These are phyloP conservation scores for Neopestalotiopsis sp. DNA, from an alignment of 2,329 filamentous ascomycete species.

Conservation along the genomic window DNA sequence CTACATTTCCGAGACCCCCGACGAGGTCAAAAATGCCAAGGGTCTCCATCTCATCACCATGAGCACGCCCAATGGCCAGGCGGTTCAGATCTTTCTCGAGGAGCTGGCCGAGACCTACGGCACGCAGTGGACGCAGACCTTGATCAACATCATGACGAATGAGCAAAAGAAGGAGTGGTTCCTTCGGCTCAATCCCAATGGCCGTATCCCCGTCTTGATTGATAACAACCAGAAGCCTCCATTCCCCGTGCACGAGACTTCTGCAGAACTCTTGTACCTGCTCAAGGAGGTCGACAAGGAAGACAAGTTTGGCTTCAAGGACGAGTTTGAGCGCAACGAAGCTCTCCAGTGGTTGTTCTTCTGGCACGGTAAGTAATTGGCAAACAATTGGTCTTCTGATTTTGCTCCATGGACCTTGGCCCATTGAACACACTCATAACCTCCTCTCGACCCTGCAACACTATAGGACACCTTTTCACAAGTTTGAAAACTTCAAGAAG, in stretches of 20 bases:
- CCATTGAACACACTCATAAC: too few relatives aligned
- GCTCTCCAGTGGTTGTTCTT: conserved; percentile 60
- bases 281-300: conserved; percentile 53
- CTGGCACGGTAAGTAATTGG: conserved; percentile 44
- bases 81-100: conserved; percentile 39
- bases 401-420: too few relatives aligned
- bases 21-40: conserved; percentile 26
- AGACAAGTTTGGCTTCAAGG: conserved; percentile 55
- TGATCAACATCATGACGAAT: conserved; percentile 57
- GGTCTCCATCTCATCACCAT: conserved; percentile 31
- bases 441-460: too few relatives aligned
- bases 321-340: conserved; percentile 54
- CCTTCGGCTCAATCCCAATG: conserved; percentile 51
- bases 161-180: conserved; percentile 63
- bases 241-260: conserved; percentile 58
- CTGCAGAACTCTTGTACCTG: conserved; percentile 58
- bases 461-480: too few relatives aligned
- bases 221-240: conserved; percentile 54
- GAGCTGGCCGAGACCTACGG: conserved; percentile 56
- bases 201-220: conserved; percentile 54
- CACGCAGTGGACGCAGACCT: conserved; percentile 49
- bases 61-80: conserved; percentile 30
- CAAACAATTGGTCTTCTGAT: too few relatives aligned
- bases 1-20: conserved; percentile 29
- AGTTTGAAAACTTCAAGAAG: too few relatives aligned